Conservation (phyloP, 768 basidiomycete genomes). For the Tulasnella sp. region DNA sequence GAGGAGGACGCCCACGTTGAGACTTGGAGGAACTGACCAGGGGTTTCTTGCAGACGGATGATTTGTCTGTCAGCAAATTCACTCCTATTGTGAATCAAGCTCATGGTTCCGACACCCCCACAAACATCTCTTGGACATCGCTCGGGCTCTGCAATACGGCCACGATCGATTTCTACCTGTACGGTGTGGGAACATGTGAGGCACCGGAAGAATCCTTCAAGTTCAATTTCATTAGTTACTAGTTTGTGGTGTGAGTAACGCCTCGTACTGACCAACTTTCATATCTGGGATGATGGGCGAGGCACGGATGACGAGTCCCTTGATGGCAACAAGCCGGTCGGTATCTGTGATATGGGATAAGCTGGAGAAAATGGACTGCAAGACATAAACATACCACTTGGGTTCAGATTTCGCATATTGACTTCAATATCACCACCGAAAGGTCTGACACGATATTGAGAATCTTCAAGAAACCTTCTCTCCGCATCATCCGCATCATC, state of each 20-base stretch:
- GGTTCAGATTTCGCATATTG: constrained; percentile 94
- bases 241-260: background rate
- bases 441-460: constrained; percentile 47
- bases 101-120: constrained; percentile 76
- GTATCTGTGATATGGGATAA: too few relatives aligned
- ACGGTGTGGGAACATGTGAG: constrained; percentile 92
- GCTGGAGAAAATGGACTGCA: constrained; percentile 25
- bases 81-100: constrained; percentile 91
- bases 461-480: constrained; percentile 53
- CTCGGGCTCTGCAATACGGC: constrained; percentile 86
- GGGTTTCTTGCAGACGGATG: constrained; percentile 90
- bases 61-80: constrained; percentile 95
- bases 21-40: constrained; percentile 27
- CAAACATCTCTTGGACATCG: constrained; percentile 92
- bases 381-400: constrained; percentile 46
- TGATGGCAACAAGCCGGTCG: constrained; percentile 92
- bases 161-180: constrained; percentile 94
- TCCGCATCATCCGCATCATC: constrained; percentile 59
- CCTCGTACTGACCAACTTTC: constrained; percentile 44
- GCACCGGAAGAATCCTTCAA: constrained; percentile 89
- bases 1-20: background rate
- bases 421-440: constrained; percentile 59
- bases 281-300: constrained; percentile 98
- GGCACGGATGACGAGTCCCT: constrained; percentile 92
- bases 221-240: constrained; percentile 2